phyloP scores from a whole-genome alignment of 176 grass and related monocot genomes.

The Pontederia crassipes region DNA sequence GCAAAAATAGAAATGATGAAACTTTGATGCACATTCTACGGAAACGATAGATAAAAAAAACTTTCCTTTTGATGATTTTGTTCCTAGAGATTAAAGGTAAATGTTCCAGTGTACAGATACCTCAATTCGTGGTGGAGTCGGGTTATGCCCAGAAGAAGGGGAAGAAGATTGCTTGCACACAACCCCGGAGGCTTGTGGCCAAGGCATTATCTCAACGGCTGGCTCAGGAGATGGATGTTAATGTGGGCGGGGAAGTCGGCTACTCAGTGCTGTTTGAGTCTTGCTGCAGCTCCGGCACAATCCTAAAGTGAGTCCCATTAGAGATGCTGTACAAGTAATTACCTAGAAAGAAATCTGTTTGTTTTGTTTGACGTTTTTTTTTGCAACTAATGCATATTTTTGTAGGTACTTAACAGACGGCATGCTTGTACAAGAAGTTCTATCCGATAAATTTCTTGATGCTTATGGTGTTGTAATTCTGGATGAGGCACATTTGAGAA shows the following conservation, averaged over 20 bases:
- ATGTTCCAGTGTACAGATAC: constrained; percentile 5
- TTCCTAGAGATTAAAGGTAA: too few relatives aligned
- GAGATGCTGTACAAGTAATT: too few relatives aligned
- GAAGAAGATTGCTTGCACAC: constrained; percentile 13
- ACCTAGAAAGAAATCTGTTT: too few relatives aligned
- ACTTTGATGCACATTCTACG: neutral
- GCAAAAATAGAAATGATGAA: neutral
- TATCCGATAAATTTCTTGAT: constrained; percentile 11
- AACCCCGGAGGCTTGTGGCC: constrained; percentile 13
- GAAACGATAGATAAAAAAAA: neutral
- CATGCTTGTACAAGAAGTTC: constrained; percentile 14
- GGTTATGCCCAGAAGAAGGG: constrained; percentile 4
- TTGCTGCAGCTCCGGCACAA: constrained; percentile 2
- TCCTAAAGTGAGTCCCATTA: constrained; percentile 8
- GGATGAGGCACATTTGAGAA: constrained; percentile 21
- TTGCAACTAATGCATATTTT: neutral
- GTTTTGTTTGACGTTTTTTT: neutral
- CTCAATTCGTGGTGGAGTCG: constrained; percentile 16
- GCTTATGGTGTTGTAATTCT: constrained; percentile 17
- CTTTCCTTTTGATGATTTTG: neutral
- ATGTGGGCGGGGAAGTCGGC: constrained; percentile 17
- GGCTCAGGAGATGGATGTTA: constrained; percentile 22
- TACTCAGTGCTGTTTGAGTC: constrained; percentile 15
- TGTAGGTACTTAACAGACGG: constrained; percentile 23
- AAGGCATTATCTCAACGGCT: constrained; percentile 11